Base-by-base conservation (phyloP, 2,329 filamentous ascomycete species). In the Scleromitrula shiraiana region DNA sequence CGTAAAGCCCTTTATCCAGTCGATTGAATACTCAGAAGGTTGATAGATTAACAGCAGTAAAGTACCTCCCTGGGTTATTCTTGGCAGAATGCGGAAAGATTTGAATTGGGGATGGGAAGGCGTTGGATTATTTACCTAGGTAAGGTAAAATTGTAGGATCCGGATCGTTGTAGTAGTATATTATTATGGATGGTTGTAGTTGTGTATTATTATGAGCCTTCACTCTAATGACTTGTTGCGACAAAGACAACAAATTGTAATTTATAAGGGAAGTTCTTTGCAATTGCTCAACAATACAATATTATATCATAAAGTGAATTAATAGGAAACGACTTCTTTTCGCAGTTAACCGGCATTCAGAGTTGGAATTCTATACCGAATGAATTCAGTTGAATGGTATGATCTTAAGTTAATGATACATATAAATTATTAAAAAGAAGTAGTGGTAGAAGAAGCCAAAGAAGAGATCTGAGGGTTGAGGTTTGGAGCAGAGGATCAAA, bases 231-330 rank as follows among this genome's bases (percentile, higher is more conserved):
- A 24, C 12, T 17, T 5, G 32, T 38, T 38, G 42, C 24, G 42
- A 45, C 42, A 40, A 43, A 41, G 40, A 40, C 22, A 29, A 46
- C 12, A 22, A 37, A 46, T 29, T 33, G 49, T n/a, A n/a, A n/a
- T n/a, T n/a, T n/a, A n/a, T n/a, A n/a, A n/a, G 27, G 27, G 27
- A 30, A 30, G 27, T 8, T n/a, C n/a, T n/a, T n/a, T n/a, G n/a
- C n/a, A n/a, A n/a, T n/a, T 30, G 10, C 29, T 12, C 29, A 12
- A 14, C 9, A 30, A 14, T 30, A 30, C 29, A 30, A 30, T 30
- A 30, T n/a, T n/a, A n/a, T n/a, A n/a, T n/a, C n/a, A 37, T 17
- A 17, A 3, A 37, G 15, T 37, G 15, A 37, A 37, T 37, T 37
- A 19, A 37, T 15, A 14, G 9, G n/a, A n/a, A n/a, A n/a, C n/a